Evolutionary conservation across 169 alveolate genomes (phyloP).

Genomic region (Cryptosporidium ryanae): DNA sequence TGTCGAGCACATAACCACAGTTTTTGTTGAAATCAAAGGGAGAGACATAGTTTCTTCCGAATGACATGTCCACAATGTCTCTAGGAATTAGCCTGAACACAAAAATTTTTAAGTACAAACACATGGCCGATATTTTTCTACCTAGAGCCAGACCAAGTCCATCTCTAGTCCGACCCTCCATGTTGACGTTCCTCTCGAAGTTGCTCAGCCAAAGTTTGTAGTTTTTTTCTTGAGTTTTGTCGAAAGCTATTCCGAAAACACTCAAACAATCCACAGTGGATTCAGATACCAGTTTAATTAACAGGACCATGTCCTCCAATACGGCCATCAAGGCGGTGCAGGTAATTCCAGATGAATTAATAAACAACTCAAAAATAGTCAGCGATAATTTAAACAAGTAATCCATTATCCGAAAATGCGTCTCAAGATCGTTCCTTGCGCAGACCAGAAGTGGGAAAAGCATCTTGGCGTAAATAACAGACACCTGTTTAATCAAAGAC

Average conservation of each 20-base stretch:
- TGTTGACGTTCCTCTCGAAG: background rate
- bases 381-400: background rate
- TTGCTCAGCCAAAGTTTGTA: slow-evolving; percentile 1
- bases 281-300: slow-evolving; percentile 10
- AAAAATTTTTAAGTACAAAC: slow-evolving; percentile 32
- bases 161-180: background rate
- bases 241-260: slow-evolving; percentile 7
- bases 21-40: too few species aligned
- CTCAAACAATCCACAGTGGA: slow-evolving; percentile 4
- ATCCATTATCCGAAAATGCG: slow-evolving; percentile 29
- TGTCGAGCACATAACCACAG: slow-evolving; percentile 10
- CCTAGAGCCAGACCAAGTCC: background rate
- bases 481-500: slow-evolving; percentile 4
- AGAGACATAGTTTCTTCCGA: slow-evolving; percentile 4
- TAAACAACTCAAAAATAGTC: background rate
- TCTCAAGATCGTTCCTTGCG: background rate
- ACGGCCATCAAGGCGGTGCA: background rate
- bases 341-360: slow-evolving; percentile 16
- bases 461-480: slow-evolving; percentile 9
- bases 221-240: background rate
- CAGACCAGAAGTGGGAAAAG: slow-evolving; percentile 17
- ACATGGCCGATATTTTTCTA: slow-evolving; percentile 7
- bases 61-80: slow-evolving; percentile 17
- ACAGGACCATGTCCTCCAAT: background rate
- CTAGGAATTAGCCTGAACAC: slow-evolving; percentile 10